Evolutionary conservation across 208 protist species (phyloP).

Genomic region (Crithidia bombi): DNA sequence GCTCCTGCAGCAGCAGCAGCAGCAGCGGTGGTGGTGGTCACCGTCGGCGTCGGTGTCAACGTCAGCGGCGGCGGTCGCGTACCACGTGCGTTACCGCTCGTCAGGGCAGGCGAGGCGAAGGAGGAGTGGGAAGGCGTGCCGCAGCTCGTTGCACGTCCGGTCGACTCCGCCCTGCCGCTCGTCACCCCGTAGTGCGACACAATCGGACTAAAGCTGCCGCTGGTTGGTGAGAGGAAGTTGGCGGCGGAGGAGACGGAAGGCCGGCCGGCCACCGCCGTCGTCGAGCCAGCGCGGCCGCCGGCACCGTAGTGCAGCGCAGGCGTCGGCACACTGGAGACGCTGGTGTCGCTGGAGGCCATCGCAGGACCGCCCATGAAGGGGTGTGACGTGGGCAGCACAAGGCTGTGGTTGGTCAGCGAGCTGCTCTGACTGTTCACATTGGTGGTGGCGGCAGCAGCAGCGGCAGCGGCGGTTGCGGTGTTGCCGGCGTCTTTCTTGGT

Average conservation of each 20-base stretch:
- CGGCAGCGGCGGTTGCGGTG: too few species aligned
- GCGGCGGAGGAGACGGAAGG: not conserved
- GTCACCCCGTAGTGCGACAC: not conserved
- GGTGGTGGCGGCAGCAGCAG: not conserved
- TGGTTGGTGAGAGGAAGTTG: conserved; percentile 1
- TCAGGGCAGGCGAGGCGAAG: not conserved
- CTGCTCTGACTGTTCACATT: conserved; percentile 15
- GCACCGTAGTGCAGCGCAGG: not conserved
- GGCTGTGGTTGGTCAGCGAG: conserved; percentile 13
- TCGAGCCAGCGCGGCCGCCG: not conserved
- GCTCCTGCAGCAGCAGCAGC: not conserved
- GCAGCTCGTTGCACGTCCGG: not conserved
- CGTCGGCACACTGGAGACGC: not conserved
- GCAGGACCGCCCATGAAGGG: not conserved
- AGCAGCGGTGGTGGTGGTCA: not conserved
- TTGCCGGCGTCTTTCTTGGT: not conserved
- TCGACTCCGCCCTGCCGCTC: not conserved
- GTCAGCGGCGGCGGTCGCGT: conserved; percentile 11
- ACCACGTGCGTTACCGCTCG: not conserved
- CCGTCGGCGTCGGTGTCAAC: not conserved
- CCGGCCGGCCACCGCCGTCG: not conserved
- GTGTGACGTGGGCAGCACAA: not conserved
- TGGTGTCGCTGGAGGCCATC: conserved; percentile 3
- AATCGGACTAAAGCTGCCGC: conserved; percentile 1
- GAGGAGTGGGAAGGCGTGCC: conserved; percentile 9